Evolutionary conservation across 768 basidiomycete species (phyloP).

Genomic region (Termitomyces sp.): DNA sequence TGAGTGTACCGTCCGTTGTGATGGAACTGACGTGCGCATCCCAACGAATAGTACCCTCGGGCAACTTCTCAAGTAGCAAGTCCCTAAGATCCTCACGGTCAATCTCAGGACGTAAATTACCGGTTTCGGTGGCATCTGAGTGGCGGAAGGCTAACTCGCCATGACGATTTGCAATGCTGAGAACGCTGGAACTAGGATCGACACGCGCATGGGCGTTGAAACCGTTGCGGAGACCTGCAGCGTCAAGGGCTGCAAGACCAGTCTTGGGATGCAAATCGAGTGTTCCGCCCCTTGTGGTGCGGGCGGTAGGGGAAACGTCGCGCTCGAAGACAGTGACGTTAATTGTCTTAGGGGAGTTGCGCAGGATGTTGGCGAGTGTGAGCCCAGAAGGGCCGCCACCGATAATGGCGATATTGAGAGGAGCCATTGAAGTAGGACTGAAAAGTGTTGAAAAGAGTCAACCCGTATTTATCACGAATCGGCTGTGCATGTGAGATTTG

Average conservation of each 20-base stretch:
- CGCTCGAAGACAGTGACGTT: conserved; percentile 20
- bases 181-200: conserved; percentile 12
- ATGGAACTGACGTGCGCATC: conserved; percentile 15
- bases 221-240: conserved; percentile 20
- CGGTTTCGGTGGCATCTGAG: background rate
- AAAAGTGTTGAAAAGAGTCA: background rate
- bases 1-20: conserved; percentile 1
- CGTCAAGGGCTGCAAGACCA: conserved; percentile 20
- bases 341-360: conserved; percentile 3
- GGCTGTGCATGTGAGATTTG: background rate
- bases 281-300: conserved; percentile 21
- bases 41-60: conserved; percentile 18
- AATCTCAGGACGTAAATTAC: conserved; percentile 20
- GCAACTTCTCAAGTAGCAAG: conserved; percentile 22
- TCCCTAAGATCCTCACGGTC: conserved; percentile 20
- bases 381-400: conserved; percentile 23
- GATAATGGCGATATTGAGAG: conserved; percentile 16
- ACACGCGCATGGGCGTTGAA: conserved; percentile 18
- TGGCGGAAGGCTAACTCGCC: conserved; percentile 9
- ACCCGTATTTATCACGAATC: background rate
- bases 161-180: conserved; percentile 14
- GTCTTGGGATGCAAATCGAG: conserved; percentile 24
- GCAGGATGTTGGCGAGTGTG: conserved; percentile 22
- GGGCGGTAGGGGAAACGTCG: conserved; percentile 15
- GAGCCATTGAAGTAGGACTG: background rate